phyloP scores from a whole-genome alignment of 1,284 basidiomycete species.

The Boletus mariae region DNA sequence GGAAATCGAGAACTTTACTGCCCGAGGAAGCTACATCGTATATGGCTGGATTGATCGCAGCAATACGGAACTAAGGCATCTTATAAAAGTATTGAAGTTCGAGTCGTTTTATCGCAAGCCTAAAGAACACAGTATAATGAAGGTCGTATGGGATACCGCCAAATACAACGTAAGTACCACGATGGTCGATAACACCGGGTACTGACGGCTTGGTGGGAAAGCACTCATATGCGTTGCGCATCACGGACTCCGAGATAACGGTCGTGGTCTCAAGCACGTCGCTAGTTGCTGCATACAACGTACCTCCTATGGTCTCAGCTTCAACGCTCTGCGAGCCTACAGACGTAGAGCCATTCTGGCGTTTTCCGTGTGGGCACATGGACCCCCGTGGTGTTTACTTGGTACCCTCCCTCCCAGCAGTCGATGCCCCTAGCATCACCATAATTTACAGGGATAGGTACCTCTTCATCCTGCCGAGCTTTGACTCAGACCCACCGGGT shows the following conservation, averaged over 20 bases:
- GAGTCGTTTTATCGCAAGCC: neutral
- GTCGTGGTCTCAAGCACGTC: slow-evolving; percentile 8
- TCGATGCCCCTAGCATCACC: slow-evolving; percentile 10
- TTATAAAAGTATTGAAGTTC: slow-evolving; percentile 1
- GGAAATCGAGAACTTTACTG: slow-evolving; percentile 4
- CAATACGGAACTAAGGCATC: neutral
- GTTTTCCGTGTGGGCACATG: slow-evolving; percentile 11
- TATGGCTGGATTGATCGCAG: slow-evolving; percentile 12
- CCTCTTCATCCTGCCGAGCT: slow-evolving; percentile 10
- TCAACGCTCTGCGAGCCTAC: neutral
- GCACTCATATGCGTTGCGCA: slow-evolving; percentile 12
- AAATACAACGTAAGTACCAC: slow-evolving; percentile 2
- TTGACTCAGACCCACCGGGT: slow-evolving; percentile 11
- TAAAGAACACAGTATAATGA: neutral
- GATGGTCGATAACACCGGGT: neutral
- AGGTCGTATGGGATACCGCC: neutral
- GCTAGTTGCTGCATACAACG: slow-evolving; percentile 11
- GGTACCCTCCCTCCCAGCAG: slow-evolving; percentile 9
- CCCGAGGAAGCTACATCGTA: slow-evolving; percentile 4
- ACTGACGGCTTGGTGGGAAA: neutral
- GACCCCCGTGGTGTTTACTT: slow-evolving; percentile 8
- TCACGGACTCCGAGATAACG: slow-evolving; percentile 3
- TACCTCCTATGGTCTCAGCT: neutral
- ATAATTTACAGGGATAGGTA: slow-evolving; percentile 8
- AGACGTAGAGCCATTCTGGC: slow-evolving; percentile 7